These are phyloP conservation scores for Phanerochaete sordida DNA, from an alignment of 768 basidiomycete genomes.

Conservation along the genomic window DNA sequence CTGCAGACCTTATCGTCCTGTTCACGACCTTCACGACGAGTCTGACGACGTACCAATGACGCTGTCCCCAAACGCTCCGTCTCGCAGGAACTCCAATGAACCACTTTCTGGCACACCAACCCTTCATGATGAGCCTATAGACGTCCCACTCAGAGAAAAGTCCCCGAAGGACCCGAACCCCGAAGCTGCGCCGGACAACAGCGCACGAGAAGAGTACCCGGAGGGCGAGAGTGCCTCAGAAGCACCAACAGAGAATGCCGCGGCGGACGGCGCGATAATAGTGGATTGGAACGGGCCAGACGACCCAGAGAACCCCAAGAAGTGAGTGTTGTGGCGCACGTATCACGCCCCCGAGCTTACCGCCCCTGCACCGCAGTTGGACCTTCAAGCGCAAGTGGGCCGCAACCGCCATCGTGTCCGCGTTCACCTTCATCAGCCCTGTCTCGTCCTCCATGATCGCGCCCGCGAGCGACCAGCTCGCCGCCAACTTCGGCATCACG, in stretches of 20 bases:
- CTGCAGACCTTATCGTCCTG: neutral
- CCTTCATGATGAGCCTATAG: conserved; percentile 3
- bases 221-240: neutral
- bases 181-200: conserved; percentile 1
- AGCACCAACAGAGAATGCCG: neutral
- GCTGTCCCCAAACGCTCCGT: neutral
- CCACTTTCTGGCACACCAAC: neutral
- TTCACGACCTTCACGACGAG: conserved; percentile 3
- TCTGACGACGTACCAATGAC: neutral
- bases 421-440: conserved; percentile 30
- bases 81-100: neutral
- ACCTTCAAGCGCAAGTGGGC: conserved; percentile 55
- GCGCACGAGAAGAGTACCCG: neutral
- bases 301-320: conserved; percentile 33
- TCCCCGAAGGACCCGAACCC: conserved; percentile 4
- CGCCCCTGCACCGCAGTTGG: conserved; percentile 42
- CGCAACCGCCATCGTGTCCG: conserved; percentile 20
- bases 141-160: conserved; percentile 8
- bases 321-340: conserved; percentile 19
- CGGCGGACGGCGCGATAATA: conserved; percentile 15
- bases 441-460: conserved; percentile 75
- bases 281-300: conserved; percentile 35
- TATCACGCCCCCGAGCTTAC: neutral
- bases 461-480: conserved; percentile 54
- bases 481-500: conserved; percentile 50